Evolutionary conservation across 1,284 basidiomycete genomes (phyloP), one percentile per base, ranked within the genome.

Genomic region (Rhodotorula glutinis): DNA sequence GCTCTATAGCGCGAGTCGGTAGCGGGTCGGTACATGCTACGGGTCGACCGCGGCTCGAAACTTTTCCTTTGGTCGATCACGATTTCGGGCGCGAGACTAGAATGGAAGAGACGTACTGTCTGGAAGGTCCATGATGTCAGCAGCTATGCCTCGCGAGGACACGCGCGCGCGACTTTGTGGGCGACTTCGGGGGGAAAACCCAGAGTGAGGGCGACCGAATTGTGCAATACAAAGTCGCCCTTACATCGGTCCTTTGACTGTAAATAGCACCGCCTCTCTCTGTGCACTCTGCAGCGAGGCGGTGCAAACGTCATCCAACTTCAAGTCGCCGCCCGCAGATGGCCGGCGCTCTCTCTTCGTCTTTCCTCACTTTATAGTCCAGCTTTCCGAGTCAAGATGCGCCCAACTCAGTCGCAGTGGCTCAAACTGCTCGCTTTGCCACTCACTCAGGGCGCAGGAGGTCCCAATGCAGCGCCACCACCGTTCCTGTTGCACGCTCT

Each of bases 371-470:
- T 29, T 9, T n/a, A 25, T 11, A 27, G 25, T 9, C 25, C 8
- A n/a, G 3, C 49, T 3, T 16, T 51, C n/a, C 4, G 25, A 2
- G 2, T 16, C 13, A 27, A 38, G 23, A 63, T 63, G 62, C 61
- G 49, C 10, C 47, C 67, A 14, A 46, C 63, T 9, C 40, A 30
- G 9, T 43, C 59, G 3, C 21, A 33, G 16, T 29, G 51, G 16
- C 63, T 71, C 33, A 64, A 68, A 38, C 65, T 73, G 16, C 53
- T 71, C 27, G 72, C 72, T 3, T 58, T 73, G n/a, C 72, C 72
- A 0, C 53, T 73, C n/a, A 43, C 65, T 1, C 62, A 60, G 2
- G 54, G 64, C 11, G 30, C 30, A 3, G 21, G 49, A n/a, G 49
- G 33, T 38, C 33, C 49, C 14, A 16, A 25, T 17, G 25, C 25